Evolutionary conservation across 2,329 filamentous ascomycete genomes (phyloP), one percentile per base, ranked within the genome.

Genomic region (Trichoderma harzianum): DNA sequence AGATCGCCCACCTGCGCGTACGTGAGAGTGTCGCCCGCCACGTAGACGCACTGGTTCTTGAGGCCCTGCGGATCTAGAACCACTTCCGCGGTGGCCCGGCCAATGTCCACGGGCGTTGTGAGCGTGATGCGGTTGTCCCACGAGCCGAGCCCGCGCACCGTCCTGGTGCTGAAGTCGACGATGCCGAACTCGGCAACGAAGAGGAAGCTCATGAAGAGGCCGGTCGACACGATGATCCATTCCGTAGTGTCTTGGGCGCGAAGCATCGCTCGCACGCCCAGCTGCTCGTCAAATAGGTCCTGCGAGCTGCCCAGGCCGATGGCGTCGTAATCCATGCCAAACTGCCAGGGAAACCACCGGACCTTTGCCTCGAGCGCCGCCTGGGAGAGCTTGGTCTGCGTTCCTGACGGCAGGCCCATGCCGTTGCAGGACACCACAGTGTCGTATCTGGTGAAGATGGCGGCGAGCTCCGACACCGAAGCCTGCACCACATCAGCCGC

Each of bases 301-400:
- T 92, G 90, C 57, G 87, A 82, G 30, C 86, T 88, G 0, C 87
- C 86, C 0, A 82, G 78, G 0, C 90, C 89, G 18, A 92, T 88
- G 32, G 82, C 78, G 71, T 93, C 90, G 79, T 93, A 93, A 77
- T 93, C 89, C 28, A 92, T 87, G 1, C 91, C 91, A 78, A 90
- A 93, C 78, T 93, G 91, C 91, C 91, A 93, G 0, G 91, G 91
- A 21, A 93, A 85, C 76, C 86, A 93, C 16, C 79, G 74, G 0
- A 86, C 84, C 0, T 81, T 79, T 0, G 87, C 89, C 12, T 79
- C 78, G 0, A 93, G 79, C 0, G 85, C 87, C 0, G 90, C 90
- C 12, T 82, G 76, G 0, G 87, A 80, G 21, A 93, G 80, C 75
- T 91, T 91, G 1, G 84, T 73, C 76, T 92, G 87, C 0, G 85